Evolutionary conservation across 805 yeast genomes (phyloP).

Genomic region (Yueomyces sp.): DNA sequence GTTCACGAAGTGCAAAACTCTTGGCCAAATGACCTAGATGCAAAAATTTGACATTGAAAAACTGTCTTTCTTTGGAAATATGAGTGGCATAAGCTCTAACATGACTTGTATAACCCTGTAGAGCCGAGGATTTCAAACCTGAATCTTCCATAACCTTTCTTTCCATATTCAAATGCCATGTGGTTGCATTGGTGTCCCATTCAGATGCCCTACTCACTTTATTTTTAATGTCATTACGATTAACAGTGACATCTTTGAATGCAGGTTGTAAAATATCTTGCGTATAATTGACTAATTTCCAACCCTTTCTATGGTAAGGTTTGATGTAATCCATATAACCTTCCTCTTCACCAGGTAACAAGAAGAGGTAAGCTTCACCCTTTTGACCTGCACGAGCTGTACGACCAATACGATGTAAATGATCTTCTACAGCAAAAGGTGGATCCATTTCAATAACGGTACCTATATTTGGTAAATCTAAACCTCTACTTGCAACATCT

Average conservation of each 20-base stretch:
- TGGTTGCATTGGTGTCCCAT: slow-evolving; percentile 94
- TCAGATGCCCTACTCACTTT: slow-evolving; percentile 23
- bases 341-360: slow-evolving; percentile 86
- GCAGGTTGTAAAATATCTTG: slow-evolving; percentile 27
- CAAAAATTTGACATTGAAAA: slow-evolving; percentile 66
- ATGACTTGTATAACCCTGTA: slow-evolving; percentile 76
- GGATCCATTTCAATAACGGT: slow-evolving; percentile 90
- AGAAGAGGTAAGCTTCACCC: slow-evolving; percentile 67
- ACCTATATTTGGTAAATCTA: slow-evolving; percentile 79
- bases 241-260: slow-evolving; percentile 17
- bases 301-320: slow-evolving; percentile 42
- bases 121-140: slow-evolving; percentile 48
- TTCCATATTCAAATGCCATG: slow-evolving; percentile 88
- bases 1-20: slow-evolving; percentile 85
- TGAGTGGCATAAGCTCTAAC: slow-evolving; percentile 95
- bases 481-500: slow-evolving; percentile 95
- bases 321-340: slow-evolving; percentile 55
- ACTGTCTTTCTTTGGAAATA: slow-evolving; percentile 60
- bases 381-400: slow-evolving; percentile 93
- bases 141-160: slow-evolving; percentile 70
- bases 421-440: slow-evolving; percentile 88
- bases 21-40: slow-evolving; percentile 96
- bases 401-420: slow-evolving; percentile 92
- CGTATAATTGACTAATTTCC: slow-evolving; percentile 38
- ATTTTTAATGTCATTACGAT: slow-evolving; percentile 21